Base-by-base conservation (phyloP, 225 moss, liverwort and hornwort genomes). In the Lunularia cruciata region DNA sequence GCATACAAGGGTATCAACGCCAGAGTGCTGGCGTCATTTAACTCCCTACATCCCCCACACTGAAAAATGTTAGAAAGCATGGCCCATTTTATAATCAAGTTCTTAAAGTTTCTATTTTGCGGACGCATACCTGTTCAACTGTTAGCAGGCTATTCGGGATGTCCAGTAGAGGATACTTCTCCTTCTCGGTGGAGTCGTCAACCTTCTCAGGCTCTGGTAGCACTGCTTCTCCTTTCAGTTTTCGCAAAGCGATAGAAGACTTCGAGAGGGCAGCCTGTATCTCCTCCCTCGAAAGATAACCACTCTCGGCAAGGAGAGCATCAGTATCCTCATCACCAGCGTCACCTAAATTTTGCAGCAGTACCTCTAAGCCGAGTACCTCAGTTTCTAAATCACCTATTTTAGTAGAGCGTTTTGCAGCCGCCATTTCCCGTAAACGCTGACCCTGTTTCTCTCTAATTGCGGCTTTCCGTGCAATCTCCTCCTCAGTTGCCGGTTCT, bases 351-450 rank as follows among this genome's bases (percentile, higher is more conserved):
- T 90, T 90, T 79, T 90, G 87, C 57, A 77, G 72, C 62, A 95
- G 75, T 43, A 83, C 87, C 68, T 90, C 90, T 43, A 95, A 72
- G 42, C 90, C 90, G 75, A 86, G 76, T 22, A 92, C 79, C 79
- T 95, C 90, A 25, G 83, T 83, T 63, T 92, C 95, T 70, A 95
- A 79, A 73, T 92, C 90, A 45, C 86, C 88, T 36, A 95, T 92
- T 88, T 95, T 95, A 12, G 95, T 83, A 78, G 87, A 86, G 35
- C 92, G 88, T 72, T 95, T 95, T 12, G 95, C 92, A 72, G 90
- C 89, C 35, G 95, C 95, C 95, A 95, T 95, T 31, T 95, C 92
- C 8, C 95, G 85, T 68, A 95, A 77, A 65, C 95, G 88, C 71
- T 95, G 95, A 27, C 95, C 95, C 76, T 87, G 87, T 74, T 87